Evolutionary conservation across 768 basidiomycete species (phyloP).

Genomic region (Hericium rajendrae): DNA sequence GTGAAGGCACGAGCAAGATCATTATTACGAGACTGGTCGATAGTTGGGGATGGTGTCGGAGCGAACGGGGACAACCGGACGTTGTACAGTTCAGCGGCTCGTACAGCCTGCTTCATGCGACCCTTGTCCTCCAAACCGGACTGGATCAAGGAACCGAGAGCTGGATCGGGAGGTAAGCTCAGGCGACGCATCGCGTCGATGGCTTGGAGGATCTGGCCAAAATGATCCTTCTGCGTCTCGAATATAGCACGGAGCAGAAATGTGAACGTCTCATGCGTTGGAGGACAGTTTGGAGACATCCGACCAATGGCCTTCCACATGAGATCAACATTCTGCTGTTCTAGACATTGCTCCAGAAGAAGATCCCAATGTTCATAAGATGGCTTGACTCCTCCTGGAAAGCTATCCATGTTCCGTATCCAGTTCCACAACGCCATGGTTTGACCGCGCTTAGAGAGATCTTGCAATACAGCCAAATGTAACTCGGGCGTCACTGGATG

Average conservation of each 20-base stretch:
- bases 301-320: constrained; percentile 5
- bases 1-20: constrained; percentile 4
- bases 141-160: constrained; percentile 8
- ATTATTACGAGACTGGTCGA: constrained; percentile 1
- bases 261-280: constrained; percentile 37
- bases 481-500: constrained; percentile 34
- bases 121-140: constrained; percentile 11
- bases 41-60: background rate
- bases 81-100: constrained; percentile 11
- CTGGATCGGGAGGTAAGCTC: constrained; percentile 11
- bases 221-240: constrained; percentile 12
- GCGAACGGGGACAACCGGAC: background rate
- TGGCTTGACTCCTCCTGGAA: constrained; percentile 36
- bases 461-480: constrained; percentile 40
- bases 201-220: constrained; percentile 3
- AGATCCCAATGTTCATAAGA: constrained; percentile 46
- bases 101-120: constrained; percentile 5
- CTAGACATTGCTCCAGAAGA: constrained; percentile 34
- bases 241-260: constrained; percentile 39
- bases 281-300: constrained; percentile 32
- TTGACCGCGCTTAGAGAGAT: constrained; percentile 36
- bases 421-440: constrained; percentile 36
- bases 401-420: constrained; percentile 43
- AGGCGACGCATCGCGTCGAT: constrained; percentile 7
- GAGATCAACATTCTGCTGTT: background rate